Conservation (phyloP, 2,329 filamentous ascomycete genomes). For the Aspergillus hiratsukae region DNA sequence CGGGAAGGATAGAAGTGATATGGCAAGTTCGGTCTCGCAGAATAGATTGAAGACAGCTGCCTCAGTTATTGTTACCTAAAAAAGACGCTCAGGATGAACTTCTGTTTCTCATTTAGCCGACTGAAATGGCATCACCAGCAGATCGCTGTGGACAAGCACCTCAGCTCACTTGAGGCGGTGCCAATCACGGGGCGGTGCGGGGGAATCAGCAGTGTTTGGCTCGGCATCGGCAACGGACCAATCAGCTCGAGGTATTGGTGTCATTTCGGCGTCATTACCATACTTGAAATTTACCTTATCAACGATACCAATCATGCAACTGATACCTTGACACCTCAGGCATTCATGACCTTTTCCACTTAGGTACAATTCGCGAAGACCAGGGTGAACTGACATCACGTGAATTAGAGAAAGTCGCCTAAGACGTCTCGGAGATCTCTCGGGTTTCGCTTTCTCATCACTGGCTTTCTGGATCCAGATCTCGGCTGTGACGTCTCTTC, state of each 20-base stretch:
- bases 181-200: slow-evolving; percentile 15
- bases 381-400: neutral
- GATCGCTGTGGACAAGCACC: neutral
- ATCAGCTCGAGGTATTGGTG: slow-evolving; percentile 11
- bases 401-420: slow-evolving; percentile 20
- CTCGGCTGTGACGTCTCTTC: neutral
- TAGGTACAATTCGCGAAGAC: no score
- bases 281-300: neutral
- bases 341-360: neutral
- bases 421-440: slow-evolving; percentile 27
- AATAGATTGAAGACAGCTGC: neutral
- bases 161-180: neutral
- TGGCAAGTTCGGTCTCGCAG: neutral
- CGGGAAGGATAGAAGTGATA: neutral
- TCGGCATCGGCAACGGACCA: slow-evolving; percentile 12
- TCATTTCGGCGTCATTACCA: slow-evolving; percentile 12
- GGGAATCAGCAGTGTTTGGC: slow-evolving; percentile 16
- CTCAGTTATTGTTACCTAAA: neutral
- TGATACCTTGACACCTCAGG: neutral
- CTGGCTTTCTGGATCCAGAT: slow-evolving; percentile 11
- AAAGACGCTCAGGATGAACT: neutral
- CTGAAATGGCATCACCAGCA: neutral
- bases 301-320: neutral
- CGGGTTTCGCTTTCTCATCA: slow-evolving; percentile 22
- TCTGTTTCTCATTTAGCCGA: neutral